Percentiles rank a stretch among this genome's conserved stretches.
Evolutionary conservation across 2,329 filamentous ascomycete genomes (phyloP).

Genomic region (Monilinia fructigena): DNA sequence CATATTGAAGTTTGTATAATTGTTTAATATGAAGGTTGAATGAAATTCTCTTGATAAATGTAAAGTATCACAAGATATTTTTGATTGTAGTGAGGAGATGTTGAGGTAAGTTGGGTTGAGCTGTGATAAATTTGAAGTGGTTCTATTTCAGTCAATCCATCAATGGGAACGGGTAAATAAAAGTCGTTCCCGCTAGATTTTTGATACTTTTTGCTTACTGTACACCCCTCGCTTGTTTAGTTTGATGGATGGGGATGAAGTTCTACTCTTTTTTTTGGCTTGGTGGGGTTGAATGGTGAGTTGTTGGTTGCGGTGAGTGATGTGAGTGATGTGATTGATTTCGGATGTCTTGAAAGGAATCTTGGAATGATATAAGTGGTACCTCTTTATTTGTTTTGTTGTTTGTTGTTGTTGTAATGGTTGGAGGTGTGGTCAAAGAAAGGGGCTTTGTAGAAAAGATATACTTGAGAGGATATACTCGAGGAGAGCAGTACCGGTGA

Average conservation of each 20-base stretch:
- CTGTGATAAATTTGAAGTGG: constrained; percentile 15
- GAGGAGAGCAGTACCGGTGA: neutral
- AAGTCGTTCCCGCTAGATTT: neutral
- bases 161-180: neutral
- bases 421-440: neutral
- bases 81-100: neutral
- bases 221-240: constrained; percentile 17
- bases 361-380: constrained; percentile 17
- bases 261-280: neutral
- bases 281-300: constrained; percentile 22
- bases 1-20: constrained; percentile 49
- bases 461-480: neutral
- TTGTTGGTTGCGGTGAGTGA: constrained; percentile 23
- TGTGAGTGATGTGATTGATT: too few species aligned
- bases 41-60: neutral
- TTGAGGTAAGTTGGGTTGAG: neutral
- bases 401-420: neutral
- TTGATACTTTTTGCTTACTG: neutral
- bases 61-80: neutral
- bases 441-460: neutral
- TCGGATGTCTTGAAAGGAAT: constrained; percentile 1
- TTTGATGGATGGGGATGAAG: neutral
- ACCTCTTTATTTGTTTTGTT: neutral
- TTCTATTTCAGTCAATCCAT: neutral
- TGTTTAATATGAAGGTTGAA: constrained; percentile 8